Conservation (phyloP, 495 filamentous ascomycete genomes). For the Margaritispora aquatica region DNA sequence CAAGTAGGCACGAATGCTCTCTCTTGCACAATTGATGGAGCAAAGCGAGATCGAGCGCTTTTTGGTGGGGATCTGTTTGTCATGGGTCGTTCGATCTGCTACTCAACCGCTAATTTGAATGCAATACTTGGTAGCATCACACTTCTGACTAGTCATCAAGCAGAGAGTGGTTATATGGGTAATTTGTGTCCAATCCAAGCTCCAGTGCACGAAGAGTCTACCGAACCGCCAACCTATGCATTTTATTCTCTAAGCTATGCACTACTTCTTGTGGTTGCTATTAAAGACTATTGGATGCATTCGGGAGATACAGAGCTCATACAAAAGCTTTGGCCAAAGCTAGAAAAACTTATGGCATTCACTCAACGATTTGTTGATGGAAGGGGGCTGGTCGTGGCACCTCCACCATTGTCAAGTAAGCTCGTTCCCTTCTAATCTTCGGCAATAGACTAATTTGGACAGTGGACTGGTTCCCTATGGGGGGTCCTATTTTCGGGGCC, state of each 20-base stretch:
- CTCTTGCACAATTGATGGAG: constrained; percentile 16
- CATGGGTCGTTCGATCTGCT: constrained; percentile 15
- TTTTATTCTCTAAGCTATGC: constrained; percentile 18
- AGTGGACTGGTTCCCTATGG: constrained; percentile 19
- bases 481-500: constrained; percentile 16
- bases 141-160: constrained; percentile 16
- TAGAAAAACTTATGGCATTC: constrained; percentile 14
- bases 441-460: background rate
- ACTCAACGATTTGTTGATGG: constrained; percentile 6
- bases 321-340: background rate
- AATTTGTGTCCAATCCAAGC: constrained; percentile 17
- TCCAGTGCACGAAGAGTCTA: constrained; percentile 5
- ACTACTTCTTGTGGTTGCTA: constrained; percentile 8
- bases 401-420: constrained; percentile 14
- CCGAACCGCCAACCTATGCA: constrained; percentile 12
- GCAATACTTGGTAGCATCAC: constrained; percentile 13
- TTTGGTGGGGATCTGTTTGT: constrained; percentile 17
- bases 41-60: constrained; percentile 13
- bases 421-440: background rate
- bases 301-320: constrained; percentile 8
- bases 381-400: constrained; percentile 13
- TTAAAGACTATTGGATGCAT: constrained; percentile 18
- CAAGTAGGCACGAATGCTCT: constrained; percentile 15
- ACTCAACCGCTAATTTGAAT: constrained; percentile 13
- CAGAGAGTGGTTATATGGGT: constrained; percentile 9